Percentiles rank a stretch among this genome's conserved stretches.
Evolutionary conservation across 2,329 filamentous ascomycete genomes (phyloP).

Genomic region (Aspergillus jensenii): DNA sequence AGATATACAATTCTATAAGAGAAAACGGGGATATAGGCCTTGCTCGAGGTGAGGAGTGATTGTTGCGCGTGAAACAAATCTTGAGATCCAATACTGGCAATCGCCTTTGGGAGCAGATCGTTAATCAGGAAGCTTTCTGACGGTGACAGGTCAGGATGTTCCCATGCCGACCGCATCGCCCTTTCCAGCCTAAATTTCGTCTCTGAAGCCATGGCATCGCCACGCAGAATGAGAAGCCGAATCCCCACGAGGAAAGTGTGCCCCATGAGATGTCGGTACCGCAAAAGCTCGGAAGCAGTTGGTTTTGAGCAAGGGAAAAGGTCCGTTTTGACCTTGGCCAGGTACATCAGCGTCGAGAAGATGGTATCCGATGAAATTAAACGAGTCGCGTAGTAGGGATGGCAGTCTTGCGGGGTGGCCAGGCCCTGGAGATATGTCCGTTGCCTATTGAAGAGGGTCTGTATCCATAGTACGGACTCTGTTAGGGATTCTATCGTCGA

Average conservation of each 20-base stretch:
- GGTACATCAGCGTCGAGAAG: conserved; percentile 36
- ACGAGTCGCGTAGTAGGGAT: conserved; percentile 29
- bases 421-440: conserved; percentile 33
- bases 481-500: conserved; percentile 25
- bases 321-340: conserved; percentile 31
- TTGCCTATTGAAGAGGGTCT: conserved; percentile 37
- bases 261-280: conserved; percentile 21
- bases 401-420: conserved; percentile 28
- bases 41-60: conserved; percentile 13
- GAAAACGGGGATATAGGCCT: conserved; percentile 28
- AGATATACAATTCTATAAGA: conserved; percentile 29
- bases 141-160: conserved; percentile 30
- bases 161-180: conserved; percentile 34
- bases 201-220: conserved; percentile 25
- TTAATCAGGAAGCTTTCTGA: conserved; percentile 34
- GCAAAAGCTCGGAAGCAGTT: conserved; percentile 19
- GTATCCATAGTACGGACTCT: conserved; percentile 35
- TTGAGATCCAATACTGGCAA: conserved; percentile 25
- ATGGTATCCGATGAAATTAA: conserved; percentile 32
- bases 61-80: conserved; percentile 12
- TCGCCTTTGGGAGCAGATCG: conserved; percentile 29
- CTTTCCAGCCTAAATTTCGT: conserved; percentile 30
- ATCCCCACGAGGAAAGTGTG: conserved; percentile 34
- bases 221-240: conserved; percentile 33
- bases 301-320: conserved; percentile 30